Evolutionary conservation across 345 rosid genomes (phyloP).

Genomic region (Salix arbutifolia): DNA sequence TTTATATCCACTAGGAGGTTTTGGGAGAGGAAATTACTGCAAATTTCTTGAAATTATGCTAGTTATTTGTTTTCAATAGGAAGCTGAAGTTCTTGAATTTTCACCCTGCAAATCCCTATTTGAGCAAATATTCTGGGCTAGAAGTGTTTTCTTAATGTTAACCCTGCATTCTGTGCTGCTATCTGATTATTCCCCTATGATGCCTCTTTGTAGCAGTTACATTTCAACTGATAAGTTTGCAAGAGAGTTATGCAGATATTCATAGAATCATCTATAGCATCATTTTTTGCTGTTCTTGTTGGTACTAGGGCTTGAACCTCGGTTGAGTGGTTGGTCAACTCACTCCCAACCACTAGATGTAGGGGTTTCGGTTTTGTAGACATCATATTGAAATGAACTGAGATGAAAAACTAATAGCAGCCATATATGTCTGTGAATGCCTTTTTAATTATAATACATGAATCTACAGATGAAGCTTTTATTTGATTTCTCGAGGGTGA

Average conservation of each 20-base stretch:
- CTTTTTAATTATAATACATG: neutral
- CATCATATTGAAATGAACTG: neutral
- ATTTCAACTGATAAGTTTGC: neutral
- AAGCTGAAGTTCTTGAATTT: neutral
- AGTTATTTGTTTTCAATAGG: neutral
- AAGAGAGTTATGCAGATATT: neutral
- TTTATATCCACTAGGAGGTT: neutral
- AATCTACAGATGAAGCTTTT: neutral
- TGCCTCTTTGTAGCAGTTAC: neutral
- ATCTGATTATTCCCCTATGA: neutral
- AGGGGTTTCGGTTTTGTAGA: neutral
- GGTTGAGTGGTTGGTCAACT: neutral
- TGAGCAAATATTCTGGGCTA: neutral
- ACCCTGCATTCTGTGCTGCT: neutral
- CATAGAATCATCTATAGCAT: neutral
- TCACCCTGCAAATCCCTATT: neutral
- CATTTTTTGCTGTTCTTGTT: neutral
- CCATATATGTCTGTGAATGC: neutral
- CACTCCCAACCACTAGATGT: neutral
- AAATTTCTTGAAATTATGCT: neutral
- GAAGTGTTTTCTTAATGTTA: neutral
- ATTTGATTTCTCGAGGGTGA: neutral
- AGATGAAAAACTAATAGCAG: neutral
- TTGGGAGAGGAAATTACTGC: neutral
- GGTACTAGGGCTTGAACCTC: neutral